Conservation (phyloP, 1,284 basidiomycete species). For the Cystobasidium slooffiae region DNA sequence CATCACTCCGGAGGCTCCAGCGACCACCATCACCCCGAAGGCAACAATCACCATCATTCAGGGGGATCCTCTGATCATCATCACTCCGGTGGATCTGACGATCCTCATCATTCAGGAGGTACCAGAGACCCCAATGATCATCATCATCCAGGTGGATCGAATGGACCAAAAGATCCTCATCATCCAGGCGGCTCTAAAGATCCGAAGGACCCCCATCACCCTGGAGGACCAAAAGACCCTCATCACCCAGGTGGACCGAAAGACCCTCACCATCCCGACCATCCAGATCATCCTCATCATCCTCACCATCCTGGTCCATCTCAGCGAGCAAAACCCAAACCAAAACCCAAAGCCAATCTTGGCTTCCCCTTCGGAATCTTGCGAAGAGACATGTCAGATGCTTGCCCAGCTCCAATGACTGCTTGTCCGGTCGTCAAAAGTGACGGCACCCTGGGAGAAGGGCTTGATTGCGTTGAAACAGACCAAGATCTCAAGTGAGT, state of each 20-base stretch:
- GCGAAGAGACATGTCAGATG: not conserved
- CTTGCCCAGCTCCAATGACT: not conserved
- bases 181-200: not conserved
- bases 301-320: constrained; percentile 4
- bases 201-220: not conserved
- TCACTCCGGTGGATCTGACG: not conserved
- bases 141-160: not conserved
- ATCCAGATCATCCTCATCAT: not conserved
- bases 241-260: not conserved
- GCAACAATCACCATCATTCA: no score
- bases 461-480: constrained; percentile 8
- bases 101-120: no score
- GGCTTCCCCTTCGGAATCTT: not conserved
- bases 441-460: not conserved
- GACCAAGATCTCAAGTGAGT: constrained; percentile 8
- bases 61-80: not conserved
- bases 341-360: not conserved
- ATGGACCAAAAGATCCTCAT: not conserved
- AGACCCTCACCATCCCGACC: not conserved
- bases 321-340: not conserved
- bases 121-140: no score
- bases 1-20: not conserved
- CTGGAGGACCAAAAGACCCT: not conserved
- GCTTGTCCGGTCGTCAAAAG: not conserved
- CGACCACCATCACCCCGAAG: not conserved